Evolutionary conservation across 1,284 basidiomycete species (phyloP).

Genomic region (Moesziomyces sp.): DNA sequence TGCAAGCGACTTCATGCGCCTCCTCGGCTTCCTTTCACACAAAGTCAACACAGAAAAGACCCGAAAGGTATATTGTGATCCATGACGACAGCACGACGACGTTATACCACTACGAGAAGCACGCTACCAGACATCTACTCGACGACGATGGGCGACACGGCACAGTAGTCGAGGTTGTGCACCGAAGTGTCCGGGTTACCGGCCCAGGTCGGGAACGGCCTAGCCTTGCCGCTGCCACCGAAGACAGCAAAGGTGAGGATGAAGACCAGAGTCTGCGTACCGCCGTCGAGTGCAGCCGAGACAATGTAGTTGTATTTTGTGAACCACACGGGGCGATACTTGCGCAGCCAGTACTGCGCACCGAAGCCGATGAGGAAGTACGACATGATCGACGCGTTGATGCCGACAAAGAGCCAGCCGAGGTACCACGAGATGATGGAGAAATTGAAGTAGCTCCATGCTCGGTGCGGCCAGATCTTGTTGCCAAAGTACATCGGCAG

Average conservation of each 20-base stretch:
- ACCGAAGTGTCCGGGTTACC: conserved; percentile 30
- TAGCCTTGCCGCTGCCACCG: conserved; percentile 72
- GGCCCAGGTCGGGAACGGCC: conserved; percentile 43
- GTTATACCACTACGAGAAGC: too few species aligned
- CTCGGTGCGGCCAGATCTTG: conserved; percentile 38
- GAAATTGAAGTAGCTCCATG: conserved; percentile 41
- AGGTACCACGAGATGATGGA: conserved; percentile 46
- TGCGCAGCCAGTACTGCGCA: conserved; percentile 44
- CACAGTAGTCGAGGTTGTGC: conserved; percentile 37
- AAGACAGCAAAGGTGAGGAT: conserved; percentile 77
- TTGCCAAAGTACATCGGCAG: conserved; percentile 29
- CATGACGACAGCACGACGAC: too few species aligned
- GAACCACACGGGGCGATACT: conserved; percentile 46
- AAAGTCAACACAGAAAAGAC: too few species aligned
- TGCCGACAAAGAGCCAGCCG: conserved; percentile 38
- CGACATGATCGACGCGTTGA: conserved; percentile 30
- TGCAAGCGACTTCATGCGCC: too few species aligned
- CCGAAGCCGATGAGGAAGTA: conserved; percentile 38
- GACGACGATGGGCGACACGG: conserved; percentile 9
- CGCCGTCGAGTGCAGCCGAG: conserved; percentile 72
- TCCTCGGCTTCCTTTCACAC: too few species aligned
- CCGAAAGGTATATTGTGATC: too few species aligned
- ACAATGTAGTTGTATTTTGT: conserved; percentile 78
- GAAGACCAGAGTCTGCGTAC: conserved; percentile 75
- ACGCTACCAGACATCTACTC: background rate